Evolutionary conservation across 176 grass and related monocot genomes (phyloP), one percentile per base, ranked within the genome.

Genomic region (Paspalum vaginatum): DNA sequence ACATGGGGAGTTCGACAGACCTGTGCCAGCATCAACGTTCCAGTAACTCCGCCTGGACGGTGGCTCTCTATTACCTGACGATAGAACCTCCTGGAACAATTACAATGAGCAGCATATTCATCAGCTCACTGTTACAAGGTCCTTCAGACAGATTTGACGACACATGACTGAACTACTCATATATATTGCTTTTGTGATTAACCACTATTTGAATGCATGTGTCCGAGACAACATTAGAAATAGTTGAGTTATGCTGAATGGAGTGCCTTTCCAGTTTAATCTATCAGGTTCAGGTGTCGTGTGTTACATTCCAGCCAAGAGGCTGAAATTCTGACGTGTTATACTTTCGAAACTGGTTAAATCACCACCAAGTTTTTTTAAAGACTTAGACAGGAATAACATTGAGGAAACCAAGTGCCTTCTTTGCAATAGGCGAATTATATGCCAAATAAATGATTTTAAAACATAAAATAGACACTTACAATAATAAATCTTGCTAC

Each of bases 1-100:
- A 5, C 50, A 11, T 7, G 50, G 41, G 6, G 42, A 25, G 15
- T 59, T 58, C n/a, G 15, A 24, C 4, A 18, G 11, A 60, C 50
- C 13, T 47, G 13, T 68, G 17, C 52, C 77, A 1, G 50, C n/a
- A 7, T 75, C 77, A 32, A 8, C 5, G 2, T 38, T 26, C 26
- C 4, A 9, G 43, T 52, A 41, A 20, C 76, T 10, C 59, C 50
- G 80, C 61, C 84, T 41, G 14, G 77, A n/a, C 17, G 18, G 59
- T 42, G 20, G 13, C 21, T 39, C 42, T 59, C 26, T 26, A 45
- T 27, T 13, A 27, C 52, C 61, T 13, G 38, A 51, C 9, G 38
- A 51, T 4, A 81, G 54, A 53, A 61, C 53, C 42, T 61, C 85
- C 85, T 81, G 78, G 52, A 9, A n/a, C 32, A 58, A 55, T 41